Percentiles rank a stretch among this genome's conserved stretches.
Evolutionary conservation across 2,329 filamentous ascomycete species (phyloP).

Genomic region (Trichophyton verrucosum): DNA sequence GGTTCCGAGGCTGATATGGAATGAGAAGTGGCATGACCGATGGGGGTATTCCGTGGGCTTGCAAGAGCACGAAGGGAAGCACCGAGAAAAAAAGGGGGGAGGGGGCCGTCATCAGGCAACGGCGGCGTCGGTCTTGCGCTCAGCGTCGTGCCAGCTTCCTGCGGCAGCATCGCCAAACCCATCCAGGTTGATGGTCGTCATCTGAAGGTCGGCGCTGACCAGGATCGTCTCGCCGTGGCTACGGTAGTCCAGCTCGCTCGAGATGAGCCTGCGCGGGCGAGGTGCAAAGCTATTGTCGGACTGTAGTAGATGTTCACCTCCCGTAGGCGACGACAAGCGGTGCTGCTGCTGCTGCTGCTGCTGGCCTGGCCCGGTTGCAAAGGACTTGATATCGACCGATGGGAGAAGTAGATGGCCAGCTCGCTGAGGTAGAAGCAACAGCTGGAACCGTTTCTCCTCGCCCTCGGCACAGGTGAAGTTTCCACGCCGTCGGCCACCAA

Average conservation of each 20-base stretch:
- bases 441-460: constrained; percentile 43
- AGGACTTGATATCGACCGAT: constrained; percentile 58
- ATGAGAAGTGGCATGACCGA: neutral
- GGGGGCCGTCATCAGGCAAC: too few species aligned
- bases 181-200: constrained; percentile 62
- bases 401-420: constrained; percentile 70
- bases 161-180: constrained; percentile 42
- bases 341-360: constrained; percentile 2
- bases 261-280: constrained; percentile 30
- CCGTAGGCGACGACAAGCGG: neutral
- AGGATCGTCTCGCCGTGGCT: constrained; percentile 66
- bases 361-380: constrained; percentile 30
- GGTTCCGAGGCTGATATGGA: neutral
- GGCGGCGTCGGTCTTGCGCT: too few species aligned
- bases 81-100: too few species aligned
- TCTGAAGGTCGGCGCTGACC: constrained; percentile 57
- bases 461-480: constrained; percentile 50
- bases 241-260: constrained; percentile 66
- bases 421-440: constrained; percentile 69
- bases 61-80: too few species aligned
- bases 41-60: neutral
- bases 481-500: constrained; percentile 68
- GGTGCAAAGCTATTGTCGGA: constrained; percentile 8
- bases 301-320: neutral
- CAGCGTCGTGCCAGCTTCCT: constrained; percentile 19